A percentile compares a stretch with the other conserved stretches of the same genome.
phyloP scores from a whole-genome alignment of 305 asterid genomes.

The Fraxinus floribunda region DNA sequence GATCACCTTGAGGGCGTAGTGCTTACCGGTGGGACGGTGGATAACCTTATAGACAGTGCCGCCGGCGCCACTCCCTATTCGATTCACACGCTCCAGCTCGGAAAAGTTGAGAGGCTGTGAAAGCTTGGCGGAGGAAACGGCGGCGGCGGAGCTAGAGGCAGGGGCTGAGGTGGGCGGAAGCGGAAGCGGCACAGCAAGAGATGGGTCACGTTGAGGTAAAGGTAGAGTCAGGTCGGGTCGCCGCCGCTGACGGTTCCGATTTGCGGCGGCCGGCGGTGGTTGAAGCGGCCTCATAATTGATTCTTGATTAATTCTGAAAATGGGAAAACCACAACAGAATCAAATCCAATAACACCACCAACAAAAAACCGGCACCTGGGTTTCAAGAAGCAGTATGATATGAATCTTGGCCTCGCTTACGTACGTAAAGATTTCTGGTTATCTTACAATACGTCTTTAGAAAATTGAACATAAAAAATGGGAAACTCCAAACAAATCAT shows the following conservation, averaged over 20 bases:
- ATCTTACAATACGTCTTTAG: neutral
- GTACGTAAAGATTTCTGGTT: neutral
- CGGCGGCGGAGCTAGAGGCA: neutral
- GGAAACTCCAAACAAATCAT: neutral
- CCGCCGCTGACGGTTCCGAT: slow-evolving; percentile 14
- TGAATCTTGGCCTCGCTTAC: neutral
- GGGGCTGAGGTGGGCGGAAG: slow-evolving; percentile 23
- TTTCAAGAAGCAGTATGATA: neutral
- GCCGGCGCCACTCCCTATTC: slow-evolving; percentile 35
- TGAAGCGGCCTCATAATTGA: slow-evolving; percentile 30
- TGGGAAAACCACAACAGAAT: neutral
- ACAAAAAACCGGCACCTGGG: neutral
- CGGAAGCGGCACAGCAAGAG: slow-evolving; percentile 28
- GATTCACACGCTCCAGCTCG: slow-evolving; percentile 32
- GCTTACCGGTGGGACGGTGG: slow-evolving; percentile 29
- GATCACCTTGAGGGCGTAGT: slow-evolving; percentile 37
- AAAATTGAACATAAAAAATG: neutral
- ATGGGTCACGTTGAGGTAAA: slow-evolving; percentile 20
- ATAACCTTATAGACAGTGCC: slow-evolving; percentile 40
- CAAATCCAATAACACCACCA: neutral
- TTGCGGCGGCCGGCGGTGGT: slow-evolving; percentile 4
- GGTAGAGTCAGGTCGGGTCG: slow-evolving; percentile 27
- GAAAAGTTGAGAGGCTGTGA: slow-evolving; percentile 17
- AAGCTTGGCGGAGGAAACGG: neutral
- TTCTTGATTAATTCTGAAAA: neutral